Conservation (phyloP, 2,329 filamentous ascomycete species). For the Cercospora sp. region DNA sequence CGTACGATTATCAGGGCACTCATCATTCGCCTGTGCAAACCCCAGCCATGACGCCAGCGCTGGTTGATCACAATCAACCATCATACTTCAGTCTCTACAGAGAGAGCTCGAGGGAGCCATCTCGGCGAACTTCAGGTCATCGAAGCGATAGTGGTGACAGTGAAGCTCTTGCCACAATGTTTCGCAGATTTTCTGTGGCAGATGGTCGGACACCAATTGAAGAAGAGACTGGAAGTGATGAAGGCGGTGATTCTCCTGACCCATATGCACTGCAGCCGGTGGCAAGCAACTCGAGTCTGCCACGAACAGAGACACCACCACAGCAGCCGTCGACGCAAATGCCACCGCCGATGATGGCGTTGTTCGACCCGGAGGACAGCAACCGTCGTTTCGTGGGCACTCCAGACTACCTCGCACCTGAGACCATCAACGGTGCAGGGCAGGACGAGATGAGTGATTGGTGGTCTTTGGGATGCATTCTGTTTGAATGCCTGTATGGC, state of each 20-base stretch:
- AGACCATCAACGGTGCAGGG: conserved; percentile 91
- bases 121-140: conserved; percentile 74
- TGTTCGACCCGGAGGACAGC: conserved; percentile 93
- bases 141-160: conserved; percentile 92
- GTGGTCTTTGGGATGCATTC: conserved; percentile 99
- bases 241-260: conserved; percentile 72
- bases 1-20: conserved; percentile 77
- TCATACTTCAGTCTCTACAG: conserved; percentile 86
- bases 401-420: conserved; percentile 92
- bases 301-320: conserved; percentile 54
- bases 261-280: conserved; percentile 65
- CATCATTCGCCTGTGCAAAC: conserved; percentile 79
- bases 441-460: conserved; percentile 99
- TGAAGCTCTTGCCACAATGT: conserved; percentile 77
- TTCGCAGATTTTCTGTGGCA: conserved; percentile 65
- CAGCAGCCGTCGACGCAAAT: conserved; percentile 67
- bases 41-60: conserved; percentile 80
- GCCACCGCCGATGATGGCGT: conserved; percentile 84
- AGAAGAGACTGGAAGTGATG: conserved; percentile 70
- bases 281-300: conserved; percentile 50
- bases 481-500: conserved; percentile 94
- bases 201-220: conserved; percentile 66
- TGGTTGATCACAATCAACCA: conserved; percentile 66
- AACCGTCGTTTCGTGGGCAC: conserved; percentile 94
- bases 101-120: conserved; percentile 54